Conservation (phyloP, 495 filamentous ascomycete genomes). For the Chaetomium fimeti region DNA sequence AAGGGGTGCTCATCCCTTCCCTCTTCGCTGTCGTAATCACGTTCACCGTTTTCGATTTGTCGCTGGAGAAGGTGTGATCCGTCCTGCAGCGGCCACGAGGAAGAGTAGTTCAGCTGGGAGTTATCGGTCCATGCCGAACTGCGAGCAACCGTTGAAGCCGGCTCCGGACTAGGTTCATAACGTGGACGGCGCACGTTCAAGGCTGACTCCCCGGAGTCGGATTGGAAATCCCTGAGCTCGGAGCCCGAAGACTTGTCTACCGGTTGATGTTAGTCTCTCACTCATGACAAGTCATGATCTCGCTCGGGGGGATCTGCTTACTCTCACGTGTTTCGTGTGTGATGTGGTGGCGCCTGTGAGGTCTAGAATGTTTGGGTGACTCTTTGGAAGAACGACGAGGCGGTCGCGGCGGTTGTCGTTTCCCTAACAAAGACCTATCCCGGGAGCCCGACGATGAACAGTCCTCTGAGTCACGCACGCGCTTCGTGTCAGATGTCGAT, state of each 20-base stretch:
- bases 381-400: slow-evolving; percentile 13
- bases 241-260: slow-evolving; percentile 15
- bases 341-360: neutral
- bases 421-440: slow-evolving; percentile 28
- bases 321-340: neutral
- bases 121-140: slow-evolving; percentile 22
- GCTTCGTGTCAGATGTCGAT: slow-evolving; percentile 27
- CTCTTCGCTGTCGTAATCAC: slow-evolving; percentile 17
- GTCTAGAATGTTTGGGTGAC: slow-evolving; percentile 8
- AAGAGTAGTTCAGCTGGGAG: slow-evolving; percentile 24
- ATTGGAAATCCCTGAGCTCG: slow-evolving; percentile 6
- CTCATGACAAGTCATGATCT: neutral
- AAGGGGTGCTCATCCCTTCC: slow-evolving; percentile 20
- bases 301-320: neutral
- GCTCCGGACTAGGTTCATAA: neutral
- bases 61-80: slow-evolving; percentile 6
- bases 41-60: neutral
- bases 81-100: slow-evolving; percentile 28
- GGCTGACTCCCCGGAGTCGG: slow-evolving; percentile 12
- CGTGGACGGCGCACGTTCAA: slow-evolving; percentile 4
- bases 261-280: neutral
- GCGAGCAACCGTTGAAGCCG: slow-evolving; percentile 11
- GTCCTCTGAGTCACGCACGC: slow-evolving; percentile 15
- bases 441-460: slow-evolving; percentile 17
- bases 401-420: slow-evolving; percentile 17